A percentile compares a stretch with the other conserved stretches of the same genome.
These are phyloP conservation scores for Raphanus sativus DNA, from an alignment of 345 rosid genomes.

Conservation along the genomic window DNA sequence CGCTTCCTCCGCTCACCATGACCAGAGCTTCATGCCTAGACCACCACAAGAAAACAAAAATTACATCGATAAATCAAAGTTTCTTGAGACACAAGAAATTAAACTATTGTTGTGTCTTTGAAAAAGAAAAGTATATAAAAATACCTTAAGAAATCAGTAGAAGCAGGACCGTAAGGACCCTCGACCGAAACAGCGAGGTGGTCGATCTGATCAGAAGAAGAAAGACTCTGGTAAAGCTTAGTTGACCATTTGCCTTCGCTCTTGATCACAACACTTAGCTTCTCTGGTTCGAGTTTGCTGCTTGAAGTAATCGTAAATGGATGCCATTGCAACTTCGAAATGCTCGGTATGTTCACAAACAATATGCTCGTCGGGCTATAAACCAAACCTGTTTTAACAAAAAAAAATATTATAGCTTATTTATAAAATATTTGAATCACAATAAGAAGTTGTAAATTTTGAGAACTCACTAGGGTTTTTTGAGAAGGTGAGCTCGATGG, in stretches of 20 bases:
- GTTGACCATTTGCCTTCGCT: slow-evolving; percentile 78
- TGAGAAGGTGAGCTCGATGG: slow-evolving; percentile 70
- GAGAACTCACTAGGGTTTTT: slow-evolving; percentile 51
- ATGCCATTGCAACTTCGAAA: slow-evolving; percentile 92
- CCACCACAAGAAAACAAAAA: background rate
- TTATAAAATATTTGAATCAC: background rate
- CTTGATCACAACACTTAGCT: slow-evolving; percentile 65
- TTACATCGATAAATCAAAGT: background rate
- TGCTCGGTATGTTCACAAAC: slow-evolving; percentile 70
- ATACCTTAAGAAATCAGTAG: slow-evolving; percentile 69
- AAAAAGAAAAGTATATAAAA: background rate
- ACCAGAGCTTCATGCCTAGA: slow-evolving; percentile 68
- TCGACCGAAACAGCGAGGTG: slow-evolving; percentile 58
- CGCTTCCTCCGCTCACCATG: slow-evolving; percentile 94
- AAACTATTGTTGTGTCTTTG: background rate
- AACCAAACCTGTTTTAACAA: slow-evolving; percentile 46
- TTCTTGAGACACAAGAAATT: slow-evolving; percentile 8
- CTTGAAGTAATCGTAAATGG: slow-evolving; percentile 78
- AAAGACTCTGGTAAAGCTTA: slow-evolving; percentile 59
- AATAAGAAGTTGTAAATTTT: background rate
- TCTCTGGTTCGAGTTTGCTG: slow-evolving; percentile 65
- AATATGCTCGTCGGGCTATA: slow-evolving; percentile 71
- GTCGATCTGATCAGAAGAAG: slow-evolving; percentile 52
- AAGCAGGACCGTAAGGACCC: slow-evolving; percentile 91
- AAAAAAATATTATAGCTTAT: background rate